These are phyloP conservation scores for Astraeus odoratus DNA, from an alignment of 768 basidiomycete species.

Conservation along the genomic window DNA sequence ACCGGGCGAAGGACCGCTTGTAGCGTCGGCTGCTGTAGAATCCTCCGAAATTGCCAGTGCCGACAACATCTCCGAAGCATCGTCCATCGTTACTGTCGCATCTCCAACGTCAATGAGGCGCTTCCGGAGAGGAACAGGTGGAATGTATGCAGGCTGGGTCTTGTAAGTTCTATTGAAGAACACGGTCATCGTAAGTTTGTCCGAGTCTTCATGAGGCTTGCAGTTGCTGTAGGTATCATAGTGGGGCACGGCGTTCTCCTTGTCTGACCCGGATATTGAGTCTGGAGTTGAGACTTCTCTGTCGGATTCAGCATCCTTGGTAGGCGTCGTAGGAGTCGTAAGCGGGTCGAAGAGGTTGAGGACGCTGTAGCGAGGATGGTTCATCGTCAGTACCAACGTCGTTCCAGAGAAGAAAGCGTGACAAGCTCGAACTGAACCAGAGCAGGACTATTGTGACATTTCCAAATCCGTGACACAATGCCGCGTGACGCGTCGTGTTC, in stretches of 20 bases:
- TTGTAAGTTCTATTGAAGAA: conserved; percentile 27
- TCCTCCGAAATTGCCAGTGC: conserved; percentile 8
- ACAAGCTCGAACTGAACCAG: conserved; percentile 4
- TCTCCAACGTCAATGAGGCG: conserved; percentile 28
- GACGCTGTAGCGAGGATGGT: conserved; percentile 23
- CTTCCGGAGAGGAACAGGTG: conserved; percentile 14
- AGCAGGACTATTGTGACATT: conserved; percentile 2
- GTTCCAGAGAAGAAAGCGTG: conserved; percentile 1
- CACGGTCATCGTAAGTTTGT: conserved; percentile 30
- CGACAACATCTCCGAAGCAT: conserved; percentile 4
- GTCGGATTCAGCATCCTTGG: neutral
- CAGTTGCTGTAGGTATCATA: neutral
- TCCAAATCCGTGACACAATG: conserved; percentile 2
- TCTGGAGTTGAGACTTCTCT: conserved; percentile 23
- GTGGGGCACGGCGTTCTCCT: conserved; percentile 11
- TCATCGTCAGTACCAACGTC: conserved; percentile 10
- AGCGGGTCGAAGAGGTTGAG: conserved; percentile 29
- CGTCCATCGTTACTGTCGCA: conserved; percentile 9
- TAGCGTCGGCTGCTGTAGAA: neutral
- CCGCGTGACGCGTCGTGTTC: conserved; percentile 6
- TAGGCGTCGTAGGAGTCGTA: conserved; percentile 16
- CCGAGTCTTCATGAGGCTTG: conserved; percentile 16
- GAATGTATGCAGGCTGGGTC: conserved; percentile 4
- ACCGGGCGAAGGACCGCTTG: neutral
- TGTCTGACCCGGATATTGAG: conserved; percentile 13